Percentiles rank a stretch among this genome's conserved stretches.
Evolutionary conservation across 2,329 filamentous ascomycete genomes (phyloP).

Genomic region (Allantophomopsis lycopodina): DNA sequence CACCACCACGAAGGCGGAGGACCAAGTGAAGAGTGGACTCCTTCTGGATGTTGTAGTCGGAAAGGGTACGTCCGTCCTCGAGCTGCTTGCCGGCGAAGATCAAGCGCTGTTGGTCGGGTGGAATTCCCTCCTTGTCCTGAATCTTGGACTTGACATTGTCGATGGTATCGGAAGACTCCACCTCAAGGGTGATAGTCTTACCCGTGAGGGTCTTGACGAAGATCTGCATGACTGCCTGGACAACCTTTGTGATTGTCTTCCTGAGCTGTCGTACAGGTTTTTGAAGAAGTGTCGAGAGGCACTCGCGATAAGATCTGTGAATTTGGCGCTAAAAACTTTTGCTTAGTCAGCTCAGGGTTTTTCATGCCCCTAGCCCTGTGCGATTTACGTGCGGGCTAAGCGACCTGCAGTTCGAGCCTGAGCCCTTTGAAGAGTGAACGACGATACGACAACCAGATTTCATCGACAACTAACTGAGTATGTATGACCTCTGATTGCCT

Average conservation of each 20-base stretch:
- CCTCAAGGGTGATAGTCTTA: conserved; percentile 99
- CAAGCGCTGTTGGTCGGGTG: conserved; percentile 96
- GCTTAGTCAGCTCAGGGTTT: too few relatives aligned
- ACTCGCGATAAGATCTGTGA: too few relatives aligned
- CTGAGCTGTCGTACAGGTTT: conserved; percentile 10
- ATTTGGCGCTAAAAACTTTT: too few relatives aligned
- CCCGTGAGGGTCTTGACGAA: conserved; percentile 87
- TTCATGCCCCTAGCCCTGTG: too few relatives aligned
- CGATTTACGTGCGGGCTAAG: too few relatives aligned
- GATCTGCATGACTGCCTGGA: conserved; percentile 55
- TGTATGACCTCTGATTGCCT: conserved; percentile 38
- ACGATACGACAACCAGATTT: too few relatives aligned
- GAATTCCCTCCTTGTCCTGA: conserved; percentile 99
- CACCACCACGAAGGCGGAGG: conserved; percentile 94
- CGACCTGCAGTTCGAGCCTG: too few relatives aligned
- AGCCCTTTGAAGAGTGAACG: too few relatives aligned
- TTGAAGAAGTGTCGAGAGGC: too few relatives aligned
- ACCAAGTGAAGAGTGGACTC: conserved; percentile 98
- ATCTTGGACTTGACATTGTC: conserved; percentile 99
- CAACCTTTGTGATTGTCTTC: conserved; percentile 17
- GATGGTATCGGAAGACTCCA: conserved; percentile 98
- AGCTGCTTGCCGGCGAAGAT: conserved; percentile 99
- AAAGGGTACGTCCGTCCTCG: conserved; percentile 96
- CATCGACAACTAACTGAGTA: too few relatives aligned
- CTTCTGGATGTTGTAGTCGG: conserved; percentile 99